phyloP scores from a whole-genome alignment of 2,329 filamentous ascomycete genomes.

The Colletotrichum orchidophilum region DNA sequence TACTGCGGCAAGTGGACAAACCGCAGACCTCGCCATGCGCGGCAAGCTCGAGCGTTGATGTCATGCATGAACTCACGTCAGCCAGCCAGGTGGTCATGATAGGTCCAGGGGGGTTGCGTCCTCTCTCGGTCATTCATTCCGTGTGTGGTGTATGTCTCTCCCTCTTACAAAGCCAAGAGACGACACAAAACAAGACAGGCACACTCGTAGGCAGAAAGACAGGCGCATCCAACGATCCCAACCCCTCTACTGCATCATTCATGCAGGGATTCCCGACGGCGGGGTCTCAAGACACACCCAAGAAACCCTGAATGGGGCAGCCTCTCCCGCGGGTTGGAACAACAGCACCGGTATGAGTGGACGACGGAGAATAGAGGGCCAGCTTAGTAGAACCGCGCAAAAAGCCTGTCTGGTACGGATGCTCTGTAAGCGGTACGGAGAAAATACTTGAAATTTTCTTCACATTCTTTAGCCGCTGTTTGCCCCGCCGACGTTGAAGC shows the following conservation, averaged over 20 bases:
- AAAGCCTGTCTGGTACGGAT: background rate
- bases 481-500: background rate
- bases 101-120: background rate
- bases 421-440: background rate
- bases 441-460: background rate
- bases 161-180: background rate
- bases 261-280: conserved; percentile 9
- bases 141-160: background rate
- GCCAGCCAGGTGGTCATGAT: background rate
- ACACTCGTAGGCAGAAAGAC: background rate
- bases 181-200: background rate
- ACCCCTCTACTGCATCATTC: background rate
- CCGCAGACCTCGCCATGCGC: background rate
- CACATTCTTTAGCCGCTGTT: background rate
- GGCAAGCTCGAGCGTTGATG: conserved; percentile 29
- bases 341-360: background rate
- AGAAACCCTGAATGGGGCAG: background rate
- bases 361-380: background rate
- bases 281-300: background rate
- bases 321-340: background rate
- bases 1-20: conserved; percentile 24
- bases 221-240: too few species aligned
- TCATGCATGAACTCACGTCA: conserved; percentile 35
- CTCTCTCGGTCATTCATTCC: background rate
- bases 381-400: background rate